A percentile compares a stretch with the other conserved stretches of the same genome.
These are phyloP conservation scores for Ochromonadaceae sp. DNA, from an alignment of 352 stramenopile genomes.

Conservation along the genomic window DNA sequence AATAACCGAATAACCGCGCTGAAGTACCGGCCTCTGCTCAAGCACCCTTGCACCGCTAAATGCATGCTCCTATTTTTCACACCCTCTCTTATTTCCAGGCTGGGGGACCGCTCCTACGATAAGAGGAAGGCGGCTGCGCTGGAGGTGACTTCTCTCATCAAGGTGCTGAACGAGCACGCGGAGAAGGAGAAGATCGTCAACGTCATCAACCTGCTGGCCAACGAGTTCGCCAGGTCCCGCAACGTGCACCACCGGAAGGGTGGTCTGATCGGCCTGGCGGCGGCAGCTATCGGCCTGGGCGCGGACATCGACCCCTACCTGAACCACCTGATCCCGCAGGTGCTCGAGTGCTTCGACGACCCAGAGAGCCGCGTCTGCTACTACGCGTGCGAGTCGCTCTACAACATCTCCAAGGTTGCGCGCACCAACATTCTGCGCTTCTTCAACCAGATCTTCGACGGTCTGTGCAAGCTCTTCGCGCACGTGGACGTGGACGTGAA, in stretches of 20 bases:
- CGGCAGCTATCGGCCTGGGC: constrained; percentile 91
- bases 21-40: too few relatives aligned
- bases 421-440: constrained; percentile 81
- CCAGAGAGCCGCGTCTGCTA: constrained; percentile 91
- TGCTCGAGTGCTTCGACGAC: constrained; percentile 98
- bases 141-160: constrained; percentile 96
- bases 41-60: too few relatives aligned
- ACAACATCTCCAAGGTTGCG: constrained; percentile 98
- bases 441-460: constrained; percentile 99
- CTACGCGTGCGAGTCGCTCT: constrained; percentile 97
- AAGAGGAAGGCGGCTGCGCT: constrained; percentile 97
- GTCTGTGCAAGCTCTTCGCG: constrained; percentile 85
- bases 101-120: constrained; percentile 95
- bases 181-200: constrained; percentile 56
- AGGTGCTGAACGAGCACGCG: constrained; percentile 29
- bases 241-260: constrained; percentile 98
- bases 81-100: constrained; percentile 31
- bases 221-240: constrained; percentile 93
- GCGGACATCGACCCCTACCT: constrained; percentile 38
- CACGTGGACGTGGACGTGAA: constrained; percentile 99
- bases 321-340: constrained; percentile 79
- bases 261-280: constrained; percentile 91
- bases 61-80: background rate
- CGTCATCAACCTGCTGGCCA: constrained; percentile 84
- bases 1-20: background rate